phyloP scores from a whole-genome alignment of 768 basidiomycete genomes.

The Boletus insuetus region DNA sequence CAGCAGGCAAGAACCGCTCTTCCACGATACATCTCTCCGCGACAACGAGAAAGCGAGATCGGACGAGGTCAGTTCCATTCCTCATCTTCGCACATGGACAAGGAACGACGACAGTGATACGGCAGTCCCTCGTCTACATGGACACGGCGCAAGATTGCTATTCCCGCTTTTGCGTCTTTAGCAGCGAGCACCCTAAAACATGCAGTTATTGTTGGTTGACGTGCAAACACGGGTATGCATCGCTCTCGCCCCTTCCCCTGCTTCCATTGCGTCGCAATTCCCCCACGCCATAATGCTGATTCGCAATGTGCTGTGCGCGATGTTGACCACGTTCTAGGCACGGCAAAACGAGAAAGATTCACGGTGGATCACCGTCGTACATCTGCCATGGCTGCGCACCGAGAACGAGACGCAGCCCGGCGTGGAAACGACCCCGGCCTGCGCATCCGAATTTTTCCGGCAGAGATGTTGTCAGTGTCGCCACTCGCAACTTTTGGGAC shows the following conservation, averaged over 20 bases:
- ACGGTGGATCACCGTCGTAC: conserved; percentile 31
- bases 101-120: background rate
- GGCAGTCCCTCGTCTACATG: conserved; percentile 25
- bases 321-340: conserved; percentile 16
- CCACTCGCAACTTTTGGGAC: conserved; percentile 6
- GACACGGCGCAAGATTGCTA: conserved; percentile 32
- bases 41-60: conserved; percentile 18
- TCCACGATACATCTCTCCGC: conserved; percentile 12
- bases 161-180: conserved; percentile 29
- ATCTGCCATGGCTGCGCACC: conserved; percentile 27
- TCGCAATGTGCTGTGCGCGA: background rate
- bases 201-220: conserved; percentile 29
- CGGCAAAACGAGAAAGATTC: conserved; percentile 30
- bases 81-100: background rate
- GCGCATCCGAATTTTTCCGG: conserved; percentile 5
- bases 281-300: too few species aligned
- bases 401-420: conserved; percentile 12
- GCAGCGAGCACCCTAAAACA: conserved; percentile 26
- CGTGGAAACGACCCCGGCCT: conserved; percentile 23
- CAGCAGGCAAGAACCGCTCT: conserved; percentile 24
- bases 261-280: too few species aligned
- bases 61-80: conserved; percentile 15
- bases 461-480: background rate
- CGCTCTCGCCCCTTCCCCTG: too few species aligned
- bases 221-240: conserved; percentile 27